Base-by-base conservation (phyloP, 164 flowering plant species). In the Piper betle region DNA sequence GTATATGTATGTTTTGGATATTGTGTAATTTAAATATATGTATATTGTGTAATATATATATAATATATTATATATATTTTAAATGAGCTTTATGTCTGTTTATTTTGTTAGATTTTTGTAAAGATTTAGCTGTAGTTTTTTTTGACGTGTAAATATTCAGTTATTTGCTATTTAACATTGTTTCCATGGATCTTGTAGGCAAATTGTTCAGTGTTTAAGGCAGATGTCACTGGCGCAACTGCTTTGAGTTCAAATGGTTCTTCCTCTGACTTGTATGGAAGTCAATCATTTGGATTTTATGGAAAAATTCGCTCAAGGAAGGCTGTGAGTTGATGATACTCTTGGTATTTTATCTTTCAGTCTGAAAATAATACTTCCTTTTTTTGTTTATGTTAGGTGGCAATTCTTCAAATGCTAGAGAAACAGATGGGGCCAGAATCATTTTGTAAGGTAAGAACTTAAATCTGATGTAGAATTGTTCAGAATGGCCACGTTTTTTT, bases 341-440 rank as follows among this genome's bases (percentile, higher is more conserved):
- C 56, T 56, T 13, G 48, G 6, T 52, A 8, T 10, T n/a, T 13
- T 13, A n/a, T 4, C 41, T 18, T 18, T 20, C 16, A 52, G 16
- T 25, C 15, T 39, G 13, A 52, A 55, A 20, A 4, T 58, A 18
- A 33, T 57, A 39, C 54, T 60, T 1, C 41, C 46, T 8, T 61
- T 55, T 61, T 55, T 54, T 25, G 57, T 68, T 61, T 40, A 41
- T 65, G 16, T 59, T 63, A 92, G 98, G 96, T 93, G 68, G 94
- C 98, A 33, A 61, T 93, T 70, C 96, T 93, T 67, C 94, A 93
- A 73, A 90, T 93, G 96, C 68, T 93, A 76, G 98, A 93, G 75
- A 93, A 93, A 74, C 98, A 93, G 76, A 93, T 93, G 96, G 98
- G 98, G 5, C 96, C 97, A 1, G 97, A 93, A 67, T 76, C 86